Percentiles rank a stretch among this genome's conserved stretches.
Conservation (phyloP, 139 green algal genomes). For the Yamagishiella unicocca region DNA sequence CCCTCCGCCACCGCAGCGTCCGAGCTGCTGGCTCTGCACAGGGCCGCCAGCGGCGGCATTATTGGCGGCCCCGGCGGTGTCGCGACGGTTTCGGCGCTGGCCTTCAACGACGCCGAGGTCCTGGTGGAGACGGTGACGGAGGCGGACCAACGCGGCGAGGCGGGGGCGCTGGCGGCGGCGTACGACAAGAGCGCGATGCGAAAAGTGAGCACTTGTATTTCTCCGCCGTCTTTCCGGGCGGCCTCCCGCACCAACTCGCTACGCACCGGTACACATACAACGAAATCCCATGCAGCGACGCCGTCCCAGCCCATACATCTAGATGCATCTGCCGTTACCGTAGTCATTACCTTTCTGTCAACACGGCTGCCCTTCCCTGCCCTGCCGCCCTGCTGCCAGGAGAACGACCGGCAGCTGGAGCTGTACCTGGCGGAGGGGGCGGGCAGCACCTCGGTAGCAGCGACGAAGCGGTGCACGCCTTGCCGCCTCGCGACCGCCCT, state of each 20-base stretch:
- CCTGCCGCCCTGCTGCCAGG: too few species aligned
- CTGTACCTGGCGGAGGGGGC: not conserved
- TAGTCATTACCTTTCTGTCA: too few species aligned
- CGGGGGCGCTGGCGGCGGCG: not conserved
- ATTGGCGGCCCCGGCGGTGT: not conserved
- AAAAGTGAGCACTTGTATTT: too few species aligned
- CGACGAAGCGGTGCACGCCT: not conserved
- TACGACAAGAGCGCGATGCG: conserved; percentile 36
- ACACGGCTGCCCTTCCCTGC: too few species aligned
- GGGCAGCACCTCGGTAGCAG: not conserved
- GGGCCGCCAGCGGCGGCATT: not conserved
- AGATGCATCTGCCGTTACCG: too few species aligned
- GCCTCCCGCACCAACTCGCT: too few species aligned
- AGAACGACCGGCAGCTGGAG: conserved; percentile 12
- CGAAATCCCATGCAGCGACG: too few species aligned
- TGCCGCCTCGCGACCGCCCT: not conserved
- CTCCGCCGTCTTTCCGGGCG: too few species aligned
- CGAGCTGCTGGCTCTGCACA: conserved; percentile 18
- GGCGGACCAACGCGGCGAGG: conserved; percentile 31
- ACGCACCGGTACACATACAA: too few species aligned
- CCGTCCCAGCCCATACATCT: too few species aligned
- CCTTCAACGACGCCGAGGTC: conserved; percentile 35
- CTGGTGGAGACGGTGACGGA: conserved; percentile 45
- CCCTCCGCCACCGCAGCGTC: conserved; percentile 24
- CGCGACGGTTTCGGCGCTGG: not conserved